phyloP scores from a whole-genome alignment of 129 eudicot genomes.

The Helichrysum umbraculigerum region DNA sequence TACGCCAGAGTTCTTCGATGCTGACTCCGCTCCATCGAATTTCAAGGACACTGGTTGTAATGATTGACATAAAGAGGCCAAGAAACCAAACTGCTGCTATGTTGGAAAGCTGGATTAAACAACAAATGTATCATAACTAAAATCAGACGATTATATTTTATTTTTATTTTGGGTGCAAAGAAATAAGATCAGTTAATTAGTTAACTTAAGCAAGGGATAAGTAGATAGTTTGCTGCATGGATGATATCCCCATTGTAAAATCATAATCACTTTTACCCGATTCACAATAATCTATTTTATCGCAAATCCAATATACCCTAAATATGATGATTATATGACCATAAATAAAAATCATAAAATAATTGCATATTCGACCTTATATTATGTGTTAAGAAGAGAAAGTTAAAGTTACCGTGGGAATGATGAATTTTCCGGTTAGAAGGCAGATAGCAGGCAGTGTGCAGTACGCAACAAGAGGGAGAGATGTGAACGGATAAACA shows the following conservation, averaged over 20 bases:
- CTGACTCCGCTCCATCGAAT: constrained; percentile 96
- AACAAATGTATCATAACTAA: neutral
- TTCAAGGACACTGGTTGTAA: constrained; percentile 78
- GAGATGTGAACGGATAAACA: constrained; percentile 95
- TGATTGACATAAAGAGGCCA: constrained; percentile 90
- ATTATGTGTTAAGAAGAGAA: neutral
- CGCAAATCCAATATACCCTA: too few species aligned
- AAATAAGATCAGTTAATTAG: neutral
- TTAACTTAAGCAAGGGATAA: neutral
- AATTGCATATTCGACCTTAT: neutral
- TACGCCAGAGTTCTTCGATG: constrained; percentile 93
- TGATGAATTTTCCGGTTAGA: constrained; percentile 94
- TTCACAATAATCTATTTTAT: too few species aligned
- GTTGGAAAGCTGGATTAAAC: constrained; percentile 67
- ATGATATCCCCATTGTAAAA: too few species aligned
- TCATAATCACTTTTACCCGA: too few species aligned
- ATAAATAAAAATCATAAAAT: too few species aligned
- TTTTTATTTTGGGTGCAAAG: too few species aligned
- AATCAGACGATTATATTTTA: neutral
- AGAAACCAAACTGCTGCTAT: constrained; percentile 86
- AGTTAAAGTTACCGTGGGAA: constrained; percentile 73
- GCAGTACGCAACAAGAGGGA: constrained; percentile 95
- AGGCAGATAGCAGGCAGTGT: constrained; percentile 90
- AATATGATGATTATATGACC: too few species aligned
- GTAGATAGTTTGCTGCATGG: neutral